phyloP scores from a whole-genome alignment of 2,329 filamentous ascomycete species.

The Stenocarpella maydis region DNA sequence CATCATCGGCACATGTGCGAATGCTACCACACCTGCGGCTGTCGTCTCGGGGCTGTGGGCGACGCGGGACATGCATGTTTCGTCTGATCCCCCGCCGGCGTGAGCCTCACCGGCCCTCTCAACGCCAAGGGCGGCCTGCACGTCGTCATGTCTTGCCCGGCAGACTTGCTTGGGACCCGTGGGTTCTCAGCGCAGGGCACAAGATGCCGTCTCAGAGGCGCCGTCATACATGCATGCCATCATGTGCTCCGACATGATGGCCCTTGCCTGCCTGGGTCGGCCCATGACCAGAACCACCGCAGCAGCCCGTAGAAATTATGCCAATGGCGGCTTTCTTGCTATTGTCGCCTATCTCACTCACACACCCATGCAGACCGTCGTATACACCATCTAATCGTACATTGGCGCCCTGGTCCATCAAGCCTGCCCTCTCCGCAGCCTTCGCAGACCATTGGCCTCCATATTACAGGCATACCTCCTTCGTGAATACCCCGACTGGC shows the following conservation, averaged over 20 bases:
- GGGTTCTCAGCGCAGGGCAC: background rate
- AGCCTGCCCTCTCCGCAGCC: background rate
- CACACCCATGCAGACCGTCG: background rate
- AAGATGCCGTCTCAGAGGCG: background rate
- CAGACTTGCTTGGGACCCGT: background rate
- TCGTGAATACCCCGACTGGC: background rate
- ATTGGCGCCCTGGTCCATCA: background rate
- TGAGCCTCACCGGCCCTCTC: background rate
- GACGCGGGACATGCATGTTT: constrained; percentile 7
- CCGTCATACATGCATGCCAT: background rate
- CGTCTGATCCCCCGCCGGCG: background rate
- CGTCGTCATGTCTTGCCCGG: background rate
- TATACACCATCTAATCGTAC: constrained; percentile 1
- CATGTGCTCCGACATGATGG: background rate
- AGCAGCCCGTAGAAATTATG: background rate
- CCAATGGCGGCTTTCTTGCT: background rate
- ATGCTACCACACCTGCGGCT: background rate
- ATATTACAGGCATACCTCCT: background rate
- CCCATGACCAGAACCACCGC: background rate
- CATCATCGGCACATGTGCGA: background rate
- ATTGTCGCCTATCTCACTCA: background rate
- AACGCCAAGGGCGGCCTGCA: constrained; percentile 5
- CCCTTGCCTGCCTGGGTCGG: background rate
- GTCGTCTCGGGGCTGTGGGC: background rate
- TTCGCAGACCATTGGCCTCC: background rate